Base-by-base conservation (phyloP, 768 basidiomycete genomes). In the Macrolepiota albuminosa region DNA sequence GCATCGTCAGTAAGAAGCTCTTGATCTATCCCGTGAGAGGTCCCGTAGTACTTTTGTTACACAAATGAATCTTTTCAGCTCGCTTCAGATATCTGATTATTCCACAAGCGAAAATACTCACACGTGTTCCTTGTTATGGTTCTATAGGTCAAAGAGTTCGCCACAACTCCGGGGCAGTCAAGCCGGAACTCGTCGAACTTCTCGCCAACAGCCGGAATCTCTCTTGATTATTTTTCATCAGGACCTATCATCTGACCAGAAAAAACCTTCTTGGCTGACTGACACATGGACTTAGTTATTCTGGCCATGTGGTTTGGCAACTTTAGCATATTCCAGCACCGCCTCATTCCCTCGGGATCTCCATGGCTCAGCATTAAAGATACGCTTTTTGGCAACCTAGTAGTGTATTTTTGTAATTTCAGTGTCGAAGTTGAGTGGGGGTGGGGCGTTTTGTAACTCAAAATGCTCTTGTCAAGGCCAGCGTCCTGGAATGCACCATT, bases 11-110 rank as follows among this genome's bases (percentile, higher is more conserved):
- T 61, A 39, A 58, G 57, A 67, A 62, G 63, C 37, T 40, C 56
- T 53, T 40, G 37, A 54, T 61, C 60, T 63, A 59, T 62, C 63
- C 57, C 61, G 66, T 67, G 66, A 48, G 61, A 64, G 49, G 58
- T 49, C 29, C 29, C 33, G 42, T 34, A 26, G 37, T 42, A 18
- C 16, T 29, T 13, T 34, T 29, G 21, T 50, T 59, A 21, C 52
- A 64, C 42, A 55, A 52, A 59, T 45, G 50, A 21, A 47, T 51
- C 21, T 33, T 46, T 56, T 24, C 45, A 37, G 24, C 31, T 54
- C 60, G 52, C 55, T 59, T 43, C 49, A 49, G 50, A 37, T 52
- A 9, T 45, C 40, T 49, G 29, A 50, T 47, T 58, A 42, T 47
- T 40, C 56, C 36, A 40, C 43, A 60, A 26, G 16, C 39, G 52